Base-by-base conservation (phyloP, 2,329 filamentous ascomycete species). In the Scedosporium boydii region DNA sequence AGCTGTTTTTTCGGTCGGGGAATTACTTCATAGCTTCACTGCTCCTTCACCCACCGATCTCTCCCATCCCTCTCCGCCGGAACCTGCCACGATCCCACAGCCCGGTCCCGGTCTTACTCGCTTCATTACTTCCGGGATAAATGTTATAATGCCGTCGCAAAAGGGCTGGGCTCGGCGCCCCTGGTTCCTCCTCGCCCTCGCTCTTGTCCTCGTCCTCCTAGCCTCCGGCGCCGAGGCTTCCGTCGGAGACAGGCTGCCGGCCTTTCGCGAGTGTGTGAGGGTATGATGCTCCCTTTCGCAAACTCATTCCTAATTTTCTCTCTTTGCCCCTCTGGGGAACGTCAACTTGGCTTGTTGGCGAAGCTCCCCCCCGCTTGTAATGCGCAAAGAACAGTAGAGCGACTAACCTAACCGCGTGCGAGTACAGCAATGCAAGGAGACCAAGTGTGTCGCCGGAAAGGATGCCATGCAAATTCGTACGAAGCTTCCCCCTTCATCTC, bases 241-340 rank as follows among this genome's bases (percentile, higher is more conserved):
- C 4, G 70, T 87, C 58, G 95, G 95, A 67, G 95, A 99, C 74
- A 83, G 86, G 62, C 79, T 96, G 64, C 91, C 91, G 18, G 92
- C 96, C 70, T 99, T 99, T 73, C 83, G 82, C 71, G 81, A 92
- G 74, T 99, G 95, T 73, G 85, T 98, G 61, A 77, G 91, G 80
- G 93, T 96, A 65, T 65, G 68, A 65, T n/a, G 9, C 44, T 44
- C 26, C 56, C 26, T 34, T 16, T 59, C 41, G 10, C 44, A 4
- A 38, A 38, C 46, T 1, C 41, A 16, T 44, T 48, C 44, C 6
- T 21, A 12, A 18, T 21, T 48, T 48, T 21, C 44, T 12, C n/a
- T 21, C 16, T 18, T 21, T 1, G n/a, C 1, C 44, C 16, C n/a
- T 10, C 44, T 6, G 44, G 16, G 16, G 44, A 10, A 53, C 21